These are phyloP conservation scores for Neopestalotiopsis sp. DNA, from an alignment of 2,329 filamentous ascomycete species.

Conservation along the genomic window DNA sequence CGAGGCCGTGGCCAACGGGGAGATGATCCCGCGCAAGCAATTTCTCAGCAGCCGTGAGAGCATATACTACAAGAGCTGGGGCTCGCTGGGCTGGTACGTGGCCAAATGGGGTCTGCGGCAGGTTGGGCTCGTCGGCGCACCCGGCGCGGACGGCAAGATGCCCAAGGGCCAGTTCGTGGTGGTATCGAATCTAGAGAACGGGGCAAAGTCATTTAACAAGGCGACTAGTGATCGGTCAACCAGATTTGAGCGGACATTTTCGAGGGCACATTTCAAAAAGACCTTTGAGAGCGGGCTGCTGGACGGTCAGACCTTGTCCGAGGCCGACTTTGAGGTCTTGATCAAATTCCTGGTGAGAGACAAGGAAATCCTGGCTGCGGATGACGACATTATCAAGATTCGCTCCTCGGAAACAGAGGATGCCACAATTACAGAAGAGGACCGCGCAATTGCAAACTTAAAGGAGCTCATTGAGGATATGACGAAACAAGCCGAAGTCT, in stretches of 20 bases:
- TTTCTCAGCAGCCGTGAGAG: conserved; percentile 72
- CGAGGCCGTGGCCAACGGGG: conserved; percentile 73
- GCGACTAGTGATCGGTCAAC: conserved; percentile 48
- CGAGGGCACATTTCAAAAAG: conserved; percentile 67
- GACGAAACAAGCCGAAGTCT: conserved; percentile 71
- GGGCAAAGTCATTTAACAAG: conserved; percentile 59
- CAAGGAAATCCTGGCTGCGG: conserved; percentile 61
- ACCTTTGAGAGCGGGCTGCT: conserved; percentile 60
- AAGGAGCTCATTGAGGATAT: conserved; percentile 80
- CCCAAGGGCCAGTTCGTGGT: conserved; percentile 70
- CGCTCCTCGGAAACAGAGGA: conserved; percentile 52
- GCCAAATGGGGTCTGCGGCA: conserved; percentile 34
- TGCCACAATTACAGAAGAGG: conserved; percentile 71
- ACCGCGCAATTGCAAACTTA: conserved; percentile 82
- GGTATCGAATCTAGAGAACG: conserved; percentile 65
- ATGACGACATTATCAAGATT: conserved; percentile 78
- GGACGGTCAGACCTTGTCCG: conserved; percentile 56
- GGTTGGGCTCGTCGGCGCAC: conserved; percentile 38
- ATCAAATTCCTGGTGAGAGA: conserved; percentile 74
- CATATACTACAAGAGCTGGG: conserved; percentile 74
- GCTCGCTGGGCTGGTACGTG: conserved; percentile 68
- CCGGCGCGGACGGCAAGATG: conserved; percentile 53
- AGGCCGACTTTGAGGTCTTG: conserved; percentile 72
- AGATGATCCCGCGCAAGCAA: conserved; percentile 72
- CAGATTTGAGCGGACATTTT: conserved; percentile 71